These are phyloP conservation scores for Colletotrichum brevisporum DNA, from an alignment of 2,329 filamentous ascomycete species.

Conservation along the genomic window DNA sequence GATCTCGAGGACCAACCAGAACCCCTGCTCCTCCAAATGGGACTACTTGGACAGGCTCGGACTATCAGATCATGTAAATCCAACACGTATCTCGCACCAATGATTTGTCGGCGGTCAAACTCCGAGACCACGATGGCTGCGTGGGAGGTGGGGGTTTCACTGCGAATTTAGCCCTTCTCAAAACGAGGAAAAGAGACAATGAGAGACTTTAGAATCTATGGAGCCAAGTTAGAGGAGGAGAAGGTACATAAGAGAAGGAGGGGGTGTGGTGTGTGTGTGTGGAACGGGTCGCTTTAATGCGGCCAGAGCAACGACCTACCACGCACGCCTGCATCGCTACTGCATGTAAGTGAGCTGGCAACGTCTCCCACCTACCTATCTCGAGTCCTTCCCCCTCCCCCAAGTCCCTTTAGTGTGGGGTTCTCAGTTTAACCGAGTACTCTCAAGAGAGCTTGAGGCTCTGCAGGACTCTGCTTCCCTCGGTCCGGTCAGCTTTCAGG, in stretches of 20 bases:
- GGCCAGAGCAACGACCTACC: no score
- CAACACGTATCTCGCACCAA: slow-evolving; percentile 18
- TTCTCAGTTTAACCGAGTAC: background rate
- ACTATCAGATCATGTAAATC: slow-evolving; percentile 19
- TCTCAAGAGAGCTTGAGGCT: background rate
- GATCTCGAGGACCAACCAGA: slow-evolving; percentile 1
- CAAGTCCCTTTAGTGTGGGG: background rate
- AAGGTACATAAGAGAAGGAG: no score
- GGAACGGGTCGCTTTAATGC: no score
- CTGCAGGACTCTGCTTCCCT: background rate
- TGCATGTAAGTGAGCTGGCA: no score
- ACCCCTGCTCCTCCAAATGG: background rate
- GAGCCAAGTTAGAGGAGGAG: no score
- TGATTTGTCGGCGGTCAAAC: background rate
- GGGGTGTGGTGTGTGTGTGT: no score
- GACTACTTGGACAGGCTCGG: no score
- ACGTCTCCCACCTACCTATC: background rate
- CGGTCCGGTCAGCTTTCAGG: background rate
- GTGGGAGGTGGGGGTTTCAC: background rate
- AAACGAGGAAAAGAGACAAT: no score
- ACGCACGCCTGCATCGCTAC: no score
- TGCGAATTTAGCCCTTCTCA: no score
- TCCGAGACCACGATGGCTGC: background rate
- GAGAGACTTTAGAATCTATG: no score
- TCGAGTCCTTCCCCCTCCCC: background rate